These are phyloP conservation scores for Podospora pseudoanserina DNA, from an alignment of 495 filamentous ascomycete species.

Conservation along the genomic window DNA sequence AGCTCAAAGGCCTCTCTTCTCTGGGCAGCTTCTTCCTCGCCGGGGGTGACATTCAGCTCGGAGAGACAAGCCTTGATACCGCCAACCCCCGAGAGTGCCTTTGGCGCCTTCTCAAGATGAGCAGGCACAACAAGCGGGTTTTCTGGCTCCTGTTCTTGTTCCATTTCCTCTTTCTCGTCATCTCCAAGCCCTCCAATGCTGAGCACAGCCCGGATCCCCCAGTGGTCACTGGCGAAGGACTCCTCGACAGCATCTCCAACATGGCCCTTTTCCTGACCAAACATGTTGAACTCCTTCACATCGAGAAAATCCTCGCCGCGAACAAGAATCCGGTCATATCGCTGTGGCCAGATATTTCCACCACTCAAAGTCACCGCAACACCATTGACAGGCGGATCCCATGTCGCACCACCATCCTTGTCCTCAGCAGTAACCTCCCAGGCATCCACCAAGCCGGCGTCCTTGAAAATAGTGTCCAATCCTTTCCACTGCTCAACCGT, in stretches of 20 bases:
- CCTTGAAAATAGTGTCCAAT: constrained; percentile 36
- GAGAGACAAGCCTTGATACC: constrained; percentile 29
- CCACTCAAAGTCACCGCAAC: constrained; percentile 39
- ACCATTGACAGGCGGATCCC: constrained; percentile 49
- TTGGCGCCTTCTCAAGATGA: constrained; percentile 21
- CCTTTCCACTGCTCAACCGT: constrained; percentile 30
- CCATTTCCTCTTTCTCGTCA: constrained; percentile 2
- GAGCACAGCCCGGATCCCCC: constrained; percentile 49
- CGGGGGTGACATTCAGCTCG: constrained; percentile 39
- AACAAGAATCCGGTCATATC: constrained; percentile 56
- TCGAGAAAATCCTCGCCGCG: constrained; percentile 36
- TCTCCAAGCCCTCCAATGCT: constrained; percentile 16
- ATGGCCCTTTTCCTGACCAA: constrained; percentile 36
- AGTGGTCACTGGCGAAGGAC: constrained; percentile 53
- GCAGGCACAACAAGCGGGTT: constrained; percentile 27
- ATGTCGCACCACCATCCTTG: constrained; percentile 55
- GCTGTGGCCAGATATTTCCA: constrained; percentile 49
- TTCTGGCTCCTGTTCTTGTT: constrained; percentile 14
- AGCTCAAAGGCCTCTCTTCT: constrained; percentile 43
- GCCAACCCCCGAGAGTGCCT: constrained; percentile 20
- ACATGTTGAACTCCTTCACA: constrained; percentile 42
- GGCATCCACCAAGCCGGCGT: constrained; percentile 40
- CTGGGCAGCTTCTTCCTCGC: constrained; percentile 34
- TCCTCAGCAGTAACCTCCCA: constrained; percentile 36
- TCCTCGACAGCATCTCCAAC: constrained; percentile 5